Evolutionary conservation across 2,329 filamentous ascomycete species (phyloP).

Genomic region (Parafenestella ontariensis): DNA sequence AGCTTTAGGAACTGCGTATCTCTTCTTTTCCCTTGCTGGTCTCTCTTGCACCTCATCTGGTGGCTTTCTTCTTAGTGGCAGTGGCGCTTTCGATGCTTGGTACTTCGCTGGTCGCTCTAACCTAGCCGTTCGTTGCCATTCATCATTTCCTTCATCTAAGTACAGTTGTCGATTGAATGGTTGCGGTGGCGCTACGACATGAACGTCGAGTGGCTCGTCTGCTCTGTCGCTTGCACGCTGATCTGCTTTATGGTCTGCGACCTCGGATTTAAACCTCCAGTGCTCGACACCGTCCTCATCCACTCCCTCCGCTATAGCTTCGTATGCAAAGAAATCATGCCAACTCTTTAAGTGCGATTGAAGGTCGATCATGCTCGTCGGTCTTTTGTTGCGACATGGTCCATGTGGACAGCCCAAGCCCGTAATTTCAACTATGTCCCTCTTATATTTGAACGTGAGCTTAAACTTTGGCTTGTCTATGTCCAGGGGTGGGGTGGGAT

Average conservation of each 20-base stretch:
- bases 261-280: slow-evolving; percentile 25
- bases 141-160: slow-evolving; percentile 43
- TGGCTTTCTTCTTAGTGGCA: slow-evolving; percentile 12
- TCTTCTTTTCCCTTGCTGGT: slow-evolving; percentile 23
- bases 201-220: slow-evolving; percentile 35
- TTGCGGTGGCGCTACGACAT: slow-evolving; percentile 40
- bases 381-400: slow-evolving; percentile 14
- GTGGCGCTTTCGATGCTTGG: background rate
- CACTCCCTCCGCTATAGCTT: slow-evolving; percentile 11
- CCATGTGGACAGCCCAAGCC: slow-evolving; percentile 25
- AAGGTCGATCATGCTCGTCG: slow-evolving; percentile 29
- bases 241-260: slow-evolving; percentile 25
- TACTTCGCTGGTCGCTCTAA: slow-evolving; percentile 11
- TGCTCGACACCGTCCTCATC: slow-evolving; percentile 20
- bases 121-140: slow-evolving; percentile 22
- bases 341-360: slow-evolving; percentile 43
- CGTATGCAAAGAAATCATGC: slow-evolving; percentile 46
- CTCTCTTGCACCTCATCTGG: slow-evolving; percentile 25
- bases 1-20: slow-evolving; percentile 47
- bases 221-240: slow-evolving; percentile 32
- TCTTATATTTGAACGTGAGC: slow-evolving; percentile 20
- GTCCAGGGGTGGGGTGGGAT: slow-evolving; percentile 13
- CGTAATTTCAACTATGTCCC: slow-evolving; percentile 11
- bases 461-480: slow-evolving; percentile 20
- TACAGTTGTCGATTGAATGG: slow-evolving; percentile 47